Evolutionary conservation across 768 basidiomycete genomes (phyloP), one percentile per base, ranked within the genome.

Genomic region (Basidioascus undulatus): DNA sequence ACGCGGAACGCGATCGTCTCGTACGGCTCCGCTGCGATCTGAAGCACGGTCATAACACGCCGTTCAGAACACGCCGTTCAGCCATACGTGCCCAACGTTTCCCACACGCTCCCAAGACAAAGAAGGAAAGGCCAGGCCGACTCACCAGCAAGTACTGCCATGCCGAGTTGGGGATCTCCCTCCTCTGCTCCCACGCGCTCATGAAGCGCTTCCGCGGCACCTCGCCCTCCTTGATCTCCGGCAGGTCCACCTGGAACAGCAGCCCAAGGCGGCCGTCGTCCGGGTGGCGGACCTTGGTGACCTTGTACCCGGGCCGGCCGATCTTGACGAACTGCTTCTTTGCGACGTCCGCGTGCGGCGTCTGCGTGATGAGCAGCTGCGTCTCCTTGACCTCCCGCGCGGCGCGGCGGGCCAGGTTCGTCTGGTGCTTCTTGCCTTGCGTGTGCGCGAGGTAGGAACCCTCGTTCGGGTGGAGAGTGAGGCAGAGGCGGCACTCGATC

Each of bases 1-100:
- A 98, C 84, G 15, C 87, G 81, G 66, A 96, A 96, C n/a, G 86
- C 83, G 50, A 98, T 84, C 4, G 87, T 94, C 61, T 98, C 92
- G 55, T 96, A 98, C 5, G 89, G 87, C 52, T 96, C 92, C n/a
- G 92, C 86, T 15, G 89, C 92, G 45, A 96, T 82, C 89, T 94
- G 43, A 1, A 45, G 48, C 36, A 41, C n/a, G 24, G 26, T 31
- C 23, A 11, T 25, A 32, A 20, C 18, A 32, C 40, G 27, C 23
- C 34, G 34, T 35, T n/a, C n/a, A n/a, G n/a, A n/a, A n/a, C n/a
- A n/a, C n/a, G n/a, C n/a, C n/a, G n/a, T n/a, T n/a, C n/a, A n/a
- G n/a, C n/a, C n/a, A n/a, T n/a, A n/a, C n/a, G n/a, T n/a, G n/a
- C n/a, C n/a, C n/a, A n/a, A n/a, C n/a, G n/a, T n/a, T n/a, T n/a